Evolutionary conservation across 2,329 filamentous ascomycete species (phyloP), one percentile per base, ranked within the genome.

Genomic region (Monilinia fructicola): DNA sequence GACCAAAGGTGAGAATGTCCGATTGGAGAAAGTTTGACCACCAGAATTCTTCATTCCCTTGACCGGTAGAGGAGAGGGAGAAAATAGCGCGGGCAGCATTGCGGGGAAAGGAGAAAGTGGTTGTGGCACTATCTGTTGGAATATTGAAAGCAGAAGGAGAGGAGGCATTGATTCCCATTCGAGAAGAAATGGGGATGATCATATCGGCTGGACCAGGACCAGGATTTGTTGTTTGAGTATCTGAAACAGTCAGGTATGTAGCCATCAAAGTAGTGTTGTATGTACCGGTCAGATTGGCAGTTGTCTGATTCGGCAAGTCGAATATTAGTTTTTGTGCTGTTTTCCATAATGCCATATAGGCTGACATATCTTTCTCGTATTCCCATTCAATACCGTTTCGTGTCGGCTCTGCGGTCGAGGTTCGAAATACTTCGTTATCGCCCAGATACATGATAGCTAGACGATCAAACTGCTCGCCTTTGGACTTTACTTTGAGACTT

Each of bases 11-110:
- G 38, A 81, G 69, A 2, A 79, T 80, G 70, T 87, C 84, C 14
- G 83, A 84, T 46, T 87, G 82, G 1, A 88, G 84, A 1, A 92
- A 86, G 73, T 93, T 93, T 65, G 82, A 85, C 85, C 88, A 93
- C 90, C 91, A 94, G 72, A 93, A 93, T 76, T 94, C 91, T 78
- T 94, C 91, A n/a, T 81, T 78, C 0, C 83, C 82, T 75, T 94
- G 91, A 0, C 90, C 91, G 69, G 87, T 91, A 9, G 91, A 89
- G 11, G 89, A 85, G 26, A 94, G 82, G 1, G 89, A 87, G 64
- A 93, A 84, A 10, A 92, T 83, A 21, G 90, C 91, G 67, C 87
- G 85, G 64, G 84, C 83, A 18, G 83, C 81, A 73, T 90, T 88
- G 55, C 78, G 81, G 1, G 90, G 90, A 48, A 94, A 80, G 10